These are phyloP conservation scores for Diutina neorugosa DNA, from an alignment of 1,139 yeast species.

Conservation along the genomic window DNA sequence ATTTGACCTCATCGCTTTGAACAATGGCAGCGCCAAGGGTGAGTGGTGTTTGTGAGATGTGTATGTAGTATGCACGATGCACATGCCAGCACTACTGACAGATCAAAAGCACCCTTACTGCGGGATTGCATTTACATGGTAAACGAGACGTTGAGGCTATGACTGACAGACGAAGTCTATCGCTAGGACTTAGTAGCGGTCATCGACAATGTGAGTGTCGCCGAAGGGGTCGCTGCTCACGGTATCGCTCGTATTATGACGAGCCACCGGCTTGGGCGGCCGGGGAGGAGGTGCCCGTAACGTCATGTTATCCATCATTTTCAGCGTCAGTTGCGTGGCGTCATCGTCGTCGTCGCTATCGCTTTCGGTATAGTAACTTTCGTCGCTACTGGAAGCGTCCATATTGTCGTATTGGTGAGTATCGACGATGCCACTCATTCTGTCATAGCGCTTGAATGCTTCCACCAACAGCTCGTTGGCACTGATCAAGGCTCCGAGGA, in stretches of 20 bases:
- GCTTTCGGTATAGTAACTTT: constrained; percentile 37
- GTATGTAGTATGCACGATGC: too few species aligned
- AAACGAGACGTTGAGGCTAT: too few species aligned
- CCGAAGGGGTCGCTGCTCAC: constrained; percentile 47
- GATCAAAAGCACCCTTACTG: too few species aligned
- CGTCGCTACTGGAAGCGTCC: constrained; percentile 16
- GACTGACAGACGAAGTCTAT: too few species aligned
- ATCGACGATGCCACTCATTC: constrained; percentile 23
- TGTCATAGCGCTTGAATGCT: constrained; percentile 59
- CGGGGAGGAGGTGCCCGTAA: constrained; percentile 22
- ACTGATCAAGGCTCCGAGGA: constrained; percentile 69
- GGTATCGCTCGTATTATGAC: not conserved
- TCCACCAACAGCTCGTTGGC: constrained; percentile 83
- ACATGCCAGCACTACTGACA: too few species aligned
- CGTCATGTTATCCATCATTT: constrained; percentile 9
- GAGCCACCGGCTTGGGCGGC: constrained; percentile 18
- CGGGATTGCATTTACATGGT: too few species aligned
- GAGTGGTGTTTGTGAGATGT: too few species aligned
- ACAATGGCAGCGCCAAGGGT: too few species aligned
- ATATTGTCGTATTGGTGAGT: constrained; percentile 21
- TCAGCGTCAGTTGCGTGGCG: constrained; percentile 12
- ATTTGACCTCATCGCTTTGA: too few species aligned
- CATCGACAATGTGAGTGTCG: constrained; percentile 18
- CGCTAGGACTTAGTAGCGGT: not conserved
- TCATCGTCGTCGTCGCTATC: constrained; percentile 16